Conservation (phyloP, 352 stramenopile genomes). For the Globisporangium parvum region DNA sequence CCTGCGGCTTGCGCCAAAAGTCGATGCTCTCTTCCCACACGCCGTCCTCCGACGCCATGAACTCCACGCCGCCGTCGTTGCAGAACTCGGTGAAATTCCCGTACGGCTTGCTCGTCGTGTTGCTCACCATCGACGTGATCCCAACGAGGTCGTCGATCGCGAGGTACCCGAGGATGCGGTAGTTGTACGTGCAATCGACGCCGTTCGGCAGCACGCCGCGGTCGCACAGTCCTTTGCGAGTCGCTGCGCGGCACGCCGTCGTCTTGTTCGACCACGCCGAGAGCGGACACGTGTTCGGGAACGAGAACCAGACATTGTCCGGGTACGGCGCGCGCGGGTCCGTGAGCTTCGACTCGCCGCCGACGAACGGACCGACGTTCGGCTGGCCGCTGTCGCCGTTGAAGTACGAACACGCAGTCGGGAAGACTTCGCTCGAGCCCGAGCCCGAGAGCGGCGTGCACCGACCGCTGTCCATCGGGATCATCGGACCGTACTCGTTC, state of each 20-base stretch:
- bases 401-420: slow-evolving; percentile 52
- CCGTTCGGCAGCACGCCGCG: slow-evolving; percentile 50
- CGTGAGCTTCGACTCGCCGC: slow-evolving; percentile 27
- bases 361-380: slow-evolving; percentile 62
- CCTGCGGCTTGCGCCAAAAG: slow-evolving; percentile 67
- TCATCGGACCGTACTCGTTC: slow-evolving; percentile 60
- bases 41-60: slow-evolving; percentile 29
- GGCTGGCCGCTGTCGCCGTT: slow-evolving; percentile 56
- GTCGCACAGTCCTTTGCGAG: slow-evolving; percentile 47
- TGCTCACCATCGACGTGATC: slow-evolving; percentile 59
- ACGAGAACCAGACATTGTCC: slow-evolving; percentile 61
- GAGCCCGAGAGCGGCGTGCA: slow-evolving; percentile 37
- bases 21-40: slow-evolving; percentile 49
- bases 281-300: slow-evolving; percentile 60
- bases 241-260: slow-evolving; percentile 33
- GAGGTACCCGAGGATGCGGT: slow-evolving; percentile 59
- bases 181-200: slow-evolving; percentile 50
- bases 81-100: slow-evolving; percentile 63
- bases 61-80: slow-evolving; percentile 52
- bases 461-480: slow-evolving; percentile 56
- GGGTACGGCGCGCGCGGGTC: slow-evolving; percentile 40
- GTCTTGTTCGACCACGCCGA: slow-evolving; percentile 44
- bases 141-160: slow-evolving; percentile 71
- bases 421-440: slow-evolving; percentile 27
- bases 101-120: slow-evolving; percentile 42